Evolutionary conservation across 2,329 filamentous ascomycete species (phyloP), one percentile per base, ranked within the genome.

Genomic region (Penicillium crustosum): DNA sequence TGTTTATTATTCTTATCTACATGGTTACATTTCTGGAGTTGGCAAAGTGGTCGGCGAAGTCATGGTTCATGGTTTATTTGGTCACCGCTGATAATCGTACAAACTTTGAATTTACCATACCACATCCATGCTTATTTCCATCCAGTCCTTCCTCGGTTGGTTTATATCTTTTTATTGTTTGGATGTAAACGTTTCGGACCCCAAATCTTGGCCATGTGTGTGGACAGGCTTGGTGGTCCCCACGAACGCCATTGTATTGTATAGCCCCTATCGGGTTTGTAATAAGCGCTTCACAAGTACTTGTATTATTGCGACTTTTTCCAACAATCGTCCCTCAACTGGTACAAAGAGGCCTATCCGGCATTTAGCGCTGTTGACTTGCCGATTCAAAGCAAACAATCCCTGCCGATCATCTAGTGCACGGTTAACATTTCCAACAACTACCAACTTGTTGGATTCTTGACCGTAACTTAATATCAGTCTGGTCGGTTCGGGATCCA

Each of bases 21-120:
- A 31, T 23, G 38, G 41, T 36, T 55, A 51, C 53, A 29, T 50
- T n/a, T 13, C 25, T 43, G 2, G 17, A 25, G 27, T 52, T 51
- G 39, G 35, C 19, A 42, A 27, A 23, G 9, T 53, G 55, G 29
- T 53, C 43, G 47, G 47, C 41, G 48, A 60, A 17, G 41, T 2
- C 47, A 53, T 41, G 23, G 42, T 41, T 38, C 36, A 49, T 61
- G 65, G 61, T 41, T 58, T 19, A 53, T 8, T 36, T 53, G 9
- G 55, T 57, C 55, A 49, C 54, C 49, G 55, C 49, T 43, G 42
- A 47, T 47, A 55, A 48, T 56, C 13, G 33, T 42, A 56, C 53
- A 21, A 25, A 51, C 41, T 21, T 23, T 35, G 36, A 25, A n/a
- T 8, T 41, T 50, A 17, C 21, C n/a, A 19, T 27, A 15, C 45